phyloP scores from a whole-genome alignment of 164 flowering plant species.

The Brasenia schreberi region DNA sequence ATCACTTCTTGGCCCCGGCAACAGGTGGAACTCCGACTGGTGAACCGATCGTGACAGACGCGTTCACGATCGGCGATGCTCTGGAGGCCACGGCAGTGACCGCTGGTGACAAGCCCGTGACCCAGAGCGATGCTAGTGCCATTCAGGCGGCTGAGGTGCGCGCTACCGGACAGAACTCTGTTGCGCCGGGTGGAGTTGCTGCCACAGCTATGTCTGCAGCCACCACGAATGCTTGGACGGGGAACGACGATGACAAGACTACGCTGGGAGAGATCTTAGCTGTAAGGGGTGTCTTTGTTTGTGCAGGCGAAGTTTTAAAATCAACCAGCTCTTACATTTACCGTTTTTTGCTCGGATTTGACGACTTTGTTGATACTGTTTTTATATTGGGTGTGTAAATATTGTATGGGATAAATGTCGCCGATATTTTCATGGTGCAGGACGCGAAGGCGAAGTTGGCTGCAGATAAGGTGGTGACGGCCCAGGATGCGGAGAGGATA shows the following conservation, averaged over 20 bases:
- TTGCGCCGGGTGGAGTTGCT: constrained; percentile 42
- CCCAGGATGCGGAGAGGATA: constrained; percentile 53
- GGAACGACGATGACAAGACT: constrained; percentile 22
- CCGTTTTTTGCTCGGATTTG: too few species aligned
- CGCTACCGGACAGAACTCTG: constrained; percentile 35
- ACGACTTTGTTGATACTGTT: neutral
- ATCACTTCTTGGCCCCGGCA: neutral
- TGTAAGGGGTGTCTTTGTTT: constrained; percentile 12
- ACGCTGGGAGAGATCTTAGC: constrained; percentile 35
- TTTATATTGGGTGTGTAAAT: too few species aligned
- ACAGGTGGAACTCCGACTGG: neutral
- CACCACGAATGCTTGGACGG: constrained; percentile 23
- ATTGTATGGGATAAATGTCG: neutral
- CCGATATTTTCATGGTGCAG: constrained; percentile 8
- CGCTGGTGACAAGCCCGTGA: constrained; percentile 44
- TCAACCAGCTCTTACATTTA: neutral
- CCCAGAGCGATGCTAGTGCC: constrained; percentile 53
- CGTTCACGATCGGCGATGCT: constrained; percentile 60
- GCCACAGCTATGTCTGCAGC: constrained; percentile 55
- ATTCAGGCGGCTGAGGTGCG: constrained; percentile 57
- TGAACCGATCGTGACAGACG: neutral
- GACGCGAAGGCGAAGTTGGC: constrained; percentile 32
- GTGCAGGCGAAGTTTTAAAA: neutral
- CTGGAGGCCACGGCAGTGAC: constrained; percentile 54
- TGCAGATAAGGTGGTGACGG: constrained; percentile 40